Evolutionary conservation across 495 filamentous ascomycete species (phyloP).

Genomic region (Cryomyces minteri): DNA sequence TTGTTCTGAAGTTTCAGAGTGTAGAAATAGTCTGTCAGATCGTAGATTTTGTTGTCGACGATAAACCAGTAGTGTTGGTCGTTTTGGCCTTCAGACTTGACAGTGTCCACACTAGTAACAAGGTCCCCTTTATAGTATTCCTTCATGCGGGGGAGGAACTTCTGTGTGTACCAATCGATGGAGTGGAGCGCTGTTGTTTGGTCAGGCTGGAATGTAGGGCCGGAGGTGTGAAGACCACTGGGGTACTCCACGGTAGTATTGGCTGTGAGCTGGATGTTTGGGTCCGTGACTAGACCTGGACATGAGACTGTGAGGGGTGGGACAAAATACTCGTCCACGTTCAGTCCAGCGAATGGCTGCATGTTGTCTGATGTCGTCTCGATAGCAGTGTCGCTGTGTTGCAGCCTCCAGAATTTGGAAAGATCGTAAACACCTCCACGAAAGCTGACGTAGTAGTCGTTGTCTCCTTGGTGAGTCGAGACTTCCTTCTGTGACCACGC

Average conservation of each 20-base stretch:
- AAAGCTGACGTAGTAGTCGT: slow-evolving; percentile 79
- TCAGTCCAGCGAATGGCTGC: slow-evolving; percentile 56
- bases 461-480: slow-evolving; percentile 41
- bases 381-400: slow-evolving; percentile 53
- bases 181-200: slow-evolving; percentile 35
- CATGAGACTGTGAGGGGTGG: slow-evolving; percentile 65
- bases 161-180: slow-evolving; percentile 54
- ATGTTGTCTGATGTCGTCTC: slow-evolving; percentile 47
- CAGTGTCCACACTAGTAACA: slow-evolving; percentile 36
- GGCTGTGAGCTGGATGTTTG: slow-evolving; percentile 30
- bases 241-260: slow-evolving; percentile 40
- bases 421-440: slow-evolving; percentile 88
- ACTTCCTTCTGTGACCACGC: slow-evolving; percentile 68
- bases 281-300: slow-evolving; percentile 37
- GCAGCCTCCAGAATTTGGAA: slow-evolving; percentile 60
- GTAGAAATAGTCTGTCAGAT: slow-evolving; percentile 79
- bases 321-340: slow-evolving; percentile 68
- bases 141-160: slow-evolving; percentile 62
- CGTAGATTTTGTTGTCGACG: slow-evolving; percentile 57
- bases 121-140: slow-evolving; percentile 77
- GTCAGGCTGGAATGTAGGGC: slow-evolving; percentile 31
- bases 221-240: slow-evolving; percentile 46
- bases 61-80: slow-evolving; percentile 63
- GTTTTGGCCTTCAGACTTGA: slow-evolving; percentile 45
- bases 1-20: slow-evolving; percentile 37